A percentile compares a stretch with the other conserved stretches of the same genome.
phyloP scores from a whole-genome alignment of 495 filamentous ascomycete genomes.

The Penicillium cinerascens region DNA sequence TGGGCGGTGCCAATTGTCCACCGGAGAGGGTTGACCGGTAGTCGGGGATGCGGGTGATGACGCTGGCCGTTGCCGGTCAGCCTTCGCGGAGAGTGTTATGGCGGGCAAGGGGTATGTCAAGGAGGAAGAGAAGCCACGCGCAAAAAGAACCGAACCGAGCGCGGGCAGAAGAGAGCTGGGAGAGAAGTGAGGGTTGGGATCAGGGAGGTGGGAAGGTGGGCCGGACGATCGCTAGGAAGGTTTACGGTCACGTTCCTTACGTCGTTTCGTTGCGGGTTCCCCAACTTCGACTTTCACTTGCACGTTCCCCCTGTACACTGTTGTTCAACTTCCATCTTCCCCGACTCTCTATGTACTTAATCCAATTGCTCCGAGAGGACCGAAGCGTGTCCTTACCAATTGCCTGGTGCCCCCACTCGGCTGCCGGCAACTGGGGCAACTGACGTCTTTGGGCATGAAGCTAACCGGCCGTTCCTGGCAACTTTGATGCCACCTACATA shows the following conservation, averaged over 20 bases:
- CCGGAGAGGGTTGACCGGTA: constrained; percentile 8
- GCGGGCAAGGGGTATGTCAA: constrained; percentile 7
- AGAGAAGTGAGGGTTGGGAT: constrained; percentile 17
- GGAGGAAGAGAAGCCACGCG: constrained; percentile 4
- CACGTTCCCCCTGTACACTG: not conserved
- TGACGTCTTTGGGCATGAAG: constrained; percentile 30
- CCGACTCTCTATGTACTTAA: not conserved
- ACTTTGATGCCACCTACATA: not conserved
- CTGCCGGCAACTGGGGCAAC: constrained; percentile 21
- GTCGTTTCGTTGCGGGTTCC: constrained; percentile 6
- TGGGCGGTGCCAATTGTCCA: constrained; percentile 4
- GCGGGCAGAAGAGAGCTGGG: constrained; percentile 3
- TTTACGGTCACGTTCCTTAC: constrained; percentile 34
- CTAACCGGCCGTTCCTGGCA: constrained; percentile 23
- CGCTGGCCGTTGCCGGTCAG: constrained; percentile 22
- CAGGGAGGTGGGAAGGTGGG: constrained; percentile 28
- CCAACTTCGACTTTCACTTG: not conserved
- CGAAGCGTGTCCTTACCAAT: not conserved
- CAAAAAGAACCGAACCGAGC: constrained; percentile 2
- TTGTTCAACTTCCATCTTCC: not conserved
- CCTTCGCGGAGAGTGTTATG: constrained; percentile 19
- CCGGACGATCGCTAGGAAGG: constrained; percentile 26
- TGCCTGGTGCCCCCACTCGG: constrained; percentile 11
- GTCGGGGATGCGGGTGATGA: constrained; percentile 12
- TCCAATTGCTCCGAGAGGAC: not conserved